Percentiles rank a stretch among this genome's conserved stretches.
Conservation (phyloP, 345 rosid species). For the Balakata baccata region DNA sequence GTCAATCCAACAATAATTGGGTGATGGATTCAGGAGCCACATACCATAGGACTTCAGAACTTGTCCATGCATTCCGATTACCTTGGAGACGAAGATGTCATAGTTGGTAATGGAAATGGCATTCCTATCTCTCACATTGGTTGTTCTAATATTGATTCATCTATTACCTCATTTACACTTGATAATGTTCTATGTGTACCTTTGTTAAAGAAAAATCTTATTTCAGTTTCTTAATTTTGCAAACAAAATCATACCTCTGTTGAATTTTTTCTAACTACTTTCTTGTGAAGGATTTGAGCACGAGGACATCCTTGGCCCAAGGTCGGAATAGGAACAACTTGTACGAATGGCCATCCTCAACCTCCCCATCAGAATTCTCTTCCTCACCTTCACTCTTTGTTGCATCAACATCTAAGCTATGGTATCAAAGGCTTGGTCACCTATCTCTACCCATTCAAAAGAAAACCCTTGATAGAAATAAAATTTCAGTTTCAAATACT, state of each 20-base stretch:
- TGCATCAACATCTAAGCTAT: not conserved
- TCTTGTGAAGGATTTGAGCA: slow-evolving; percentile 2
- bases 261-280: no score
- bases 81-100: not conserved
- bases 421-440: not conserved
- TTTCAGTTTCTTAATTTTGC: not conserved
- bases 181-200: not conserved
- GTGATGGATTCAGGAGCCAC: no score
- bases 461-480: not conserved
- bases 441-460: not conserved
- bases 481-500: not conserved
- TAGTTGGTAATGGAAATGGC: not conserved
- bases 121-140: not conserved
- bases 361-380: not conserved
- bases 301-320: not conserved
- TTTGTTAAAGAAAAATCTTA: not conserved
- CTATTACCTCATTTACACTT: not conserved
- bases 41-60: no score
- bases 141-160: not conserved
- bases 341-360: not conserved
- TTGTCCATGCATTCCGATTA: not conserved
- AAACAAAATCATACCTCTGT: not conserved
- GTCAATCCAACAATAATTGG: no score
- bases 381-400: not conserved
- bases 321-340: not conserved